Base-by-base conservation (phyloP, 306 rosid species). In the Crotalaria pallida region DNA sequence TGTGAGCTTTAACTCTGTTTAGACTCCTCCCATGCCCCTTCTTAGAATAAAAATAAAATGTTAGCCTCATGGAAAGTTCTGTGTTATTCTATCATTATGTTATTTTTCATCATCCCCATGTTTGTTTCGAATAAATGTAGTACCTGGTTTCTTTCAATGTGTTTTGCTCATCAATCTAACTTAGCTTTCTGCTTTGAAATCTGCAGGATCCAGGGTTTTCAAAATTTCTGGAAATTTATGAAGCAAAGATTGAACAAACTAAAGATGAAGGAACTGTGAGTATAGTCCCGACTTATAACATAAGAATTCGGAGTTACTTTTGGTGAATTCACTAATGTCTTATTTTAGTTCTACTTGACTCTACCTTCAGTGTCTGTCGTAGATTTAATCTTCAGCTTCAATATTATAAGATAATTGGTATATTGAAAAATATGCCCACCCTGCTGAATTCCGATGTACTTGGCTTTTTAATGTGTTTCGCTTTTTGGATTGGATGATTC, bases 191-290 rank as follows among this genome's bases (percentile, higher is more conserved):
- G 27, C 16, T 71, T 71, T 82, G 79, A 59, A 78, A 78, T 75
- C 26, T 77, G 29, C 81, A 94, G 99, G 90, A 91, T 86, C 86
- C 84, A 13, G 58, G 77, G 61, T 94, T 91, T 80, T 75, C 84
- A 27, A 77, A 74, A 67, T 87, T 88, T 75, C 79, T 88, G 27
- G 81, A 84, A n/a, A n/a, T n/a, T n/a, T n/a, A n/a, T n/a, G n/a
- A n/a, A 19, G 72, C 80, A 74, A 48, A 26, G 38, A 68, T 43
- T 53, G 45, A 74, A 73, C 77, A 59, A 47, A 43, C 45, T 45
- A 58, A 76, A 76, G 77, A 81, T 41, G 88, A 83, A 61, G 88
- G 83, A 50, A 18, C 44, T 71, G 97, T 88, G 82, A 94, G 97
- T 87, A 44, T 23, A 45, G 56, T 69, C 49, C 8, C 43, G 45